phyloP scores from a whole-genome alignment of 257 asterid species.

The Fraxinus pennsylvanica region DNA sequence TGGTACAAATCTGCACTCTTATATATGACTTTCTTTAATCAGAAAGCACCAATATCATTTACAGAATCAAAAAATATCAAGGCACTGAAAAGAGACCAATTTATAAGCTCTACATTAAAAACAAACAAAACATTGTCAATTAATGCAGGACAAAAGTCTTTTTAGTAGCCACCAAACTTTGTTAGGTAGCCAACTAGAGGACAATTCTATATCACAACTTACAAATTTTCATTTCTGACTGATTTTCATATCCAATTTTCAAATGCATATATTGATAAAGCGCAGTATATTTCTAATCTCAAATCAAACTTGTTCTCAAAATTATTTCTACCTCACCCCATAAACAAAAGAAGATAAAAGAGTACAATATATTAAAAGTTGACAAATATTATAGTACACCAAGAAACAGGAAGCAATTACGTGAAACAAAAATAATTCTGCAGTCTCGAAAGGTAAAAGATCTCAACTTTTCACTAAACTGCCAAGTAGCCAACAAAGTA shows the following conservation, averaged over 20 bases:
- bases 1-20: slow-evolving; percentile 23
- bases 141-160: slow-evolving; percentile 22
- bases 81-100: slow-evolving; percentile 1
- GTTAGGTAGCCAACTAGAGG: slow-evolving; percentile 18
- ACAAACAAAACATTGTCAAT: slow-evolving; percentile 31
- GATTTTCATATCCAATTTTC: slow-evolving; percentile 19
- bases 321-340: slow-evolving; percentile 5
- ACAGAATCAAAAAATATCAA: slow-evolving; percentile 24
- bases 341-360: background rate
- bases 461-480: no score
- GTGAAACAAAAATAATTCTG: background rate
- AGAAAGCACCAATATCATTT: slow-evolving; percentile 41
- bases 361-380: no score
- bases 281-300: background rate
- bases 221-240: slow-evolving; percentile 13
- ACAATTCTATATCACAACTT: slow-evolving; percentile 20
- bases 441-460: no score
- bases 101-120: slow-evolving; percentile 38
- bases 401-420: slow-evolving; percentile 3
- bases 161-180: slow-evolving; percentile 21
- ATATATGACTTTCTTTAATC: slow-evolving; percentile 27
- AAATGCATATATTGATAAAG: background rate
- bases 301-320: background rate
- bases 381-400: background rate
- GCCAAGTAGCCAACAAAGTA: no score